Evolutionary conservation across 768 basidiomycete genomes (phyloP).

Genomic region (Lactarius sp.): DNA sequence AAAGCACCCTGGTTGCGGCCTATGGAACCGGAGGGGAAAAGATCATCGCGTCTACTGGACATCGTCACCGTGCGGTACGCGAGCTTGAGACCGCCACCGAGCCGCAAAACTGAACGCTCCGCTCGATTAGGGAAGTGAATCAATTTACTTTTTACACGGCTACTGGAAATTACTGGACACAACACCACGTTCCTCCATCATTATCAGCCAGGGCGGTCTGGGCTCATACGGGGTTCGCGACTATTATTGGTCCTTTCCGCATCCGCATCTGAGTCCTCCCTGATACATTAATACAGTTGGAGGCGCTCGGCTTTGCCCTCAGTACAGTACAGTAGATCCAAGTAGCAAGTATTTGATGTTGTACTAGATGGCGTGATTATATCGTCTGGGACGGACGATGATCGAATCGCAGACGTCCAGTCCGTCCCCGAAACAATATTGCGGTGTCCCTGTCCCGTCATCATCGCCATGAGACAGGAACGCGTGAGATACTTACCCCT

Average conservation of each 20-base stretch:
- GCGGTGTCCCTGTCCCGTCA: not conserved
- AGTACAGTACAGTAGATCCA: too few relatives aligned
- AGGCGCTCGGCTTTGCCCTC: too few relatives aligned
- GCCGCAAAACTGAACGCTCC: not conserved
- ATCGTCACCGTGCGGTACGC: conserved; percentile 30
- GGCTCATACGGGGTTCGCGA: not conserved
- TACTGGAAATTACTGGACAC: not conserved
- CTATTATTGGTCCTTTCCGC: too few relatives aligned
- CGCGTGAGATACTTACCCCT: not conserved
- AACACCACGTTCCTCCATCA: not conserved
- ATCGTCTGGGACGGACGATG: not conserved
- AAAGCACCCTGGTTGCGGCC: conserved; percentile 44
- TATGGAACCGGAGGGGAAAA: conserved; percentile 52
- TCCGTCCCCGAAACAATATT: not conserved
- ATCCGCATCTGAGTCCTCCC: too few relatives aligned
- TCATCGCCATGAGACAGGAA: not conserved
- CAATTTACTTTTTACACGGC: not conserved
- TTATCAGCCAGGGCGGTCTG: not conserved
- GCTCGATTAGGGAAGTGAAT: conserved; percentile 1
- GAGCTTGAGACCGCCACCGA: not conserved
- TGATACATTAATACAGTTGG: too few relatives aligned
- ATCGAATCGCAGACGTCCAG: not conserved
- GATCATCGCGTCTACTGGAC: conserved; percentile 35
- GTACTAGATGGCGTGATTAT: too few relatives aligned
- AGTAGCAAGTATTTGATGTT: too few relatives aligned